These are phyloP conservation scores for Euphorbia peplus DNA, from an alignment of 345 rosid genomes.

Conservation along the genomic window DNA sequence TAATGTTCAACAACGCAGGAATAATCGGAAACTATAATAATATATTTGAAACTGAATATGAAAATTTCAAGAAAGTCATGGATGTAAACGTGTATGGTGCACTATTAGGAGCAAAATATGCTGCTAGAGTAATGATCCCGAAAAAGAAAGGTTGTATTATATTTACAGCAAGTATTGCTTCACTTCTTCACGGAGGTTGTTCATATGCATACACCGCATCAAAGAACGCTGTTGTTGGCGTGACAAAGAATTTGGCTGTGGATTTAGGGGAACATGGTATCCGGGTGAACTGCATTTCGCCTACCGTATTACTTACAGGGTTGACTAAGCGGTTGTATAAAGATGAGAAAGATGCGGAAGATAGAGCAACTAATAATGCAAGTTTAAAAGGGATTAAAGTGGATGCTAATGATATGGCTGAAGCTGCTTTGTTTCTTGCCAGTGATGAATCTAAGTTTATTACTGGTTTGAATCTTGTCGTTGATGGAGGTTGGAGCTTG, in stretches of 20 bases:
- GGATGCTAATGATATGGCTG: neutral
- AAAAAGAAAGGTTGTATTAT: neutral
- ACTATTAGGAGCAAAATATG: constrained; percentile 12
- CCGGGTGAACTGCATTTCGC: neutral
- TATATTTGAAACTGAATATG: neutral
- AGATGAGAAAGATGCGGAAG: neutral
- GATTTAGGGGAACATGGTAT: neutral
- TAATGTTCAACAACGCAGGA: constrained; percentile 6
- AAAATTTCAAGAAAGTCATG: constrained; percentile 1
- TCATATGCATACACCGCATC: constrained; percentile 1
- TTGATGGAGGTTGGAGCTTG: constrained; percentile 2
- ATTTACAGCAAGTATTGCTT: constrained; percentile 3
- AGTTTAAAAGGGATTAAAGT: neutral
- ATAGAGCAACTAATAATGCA: neutral
- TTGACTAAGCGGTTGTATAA: neutral
- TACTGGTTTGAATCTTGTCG: neutral
- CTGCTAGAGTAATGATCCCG: constrained; percentile 11
- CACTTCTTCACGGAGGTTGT: neutral
- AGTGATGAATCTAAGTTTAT: constrained; percentile 1
- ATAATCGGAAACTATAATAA: neutral
- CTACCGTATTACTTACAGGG: neutral
- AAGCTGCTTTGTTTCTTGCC: constrained; percentile 4
- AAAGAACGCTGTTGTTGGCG: constrained; percentile 11
- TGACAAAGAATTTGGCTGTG: neutral
- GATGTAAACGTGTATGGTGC: constrained; percentile 6